These are phyloP conservation scores for Cyberlindnera maclurae DNA, from an alignment of 805 yeast genomes.

Conservation along the genomic window DNA sequence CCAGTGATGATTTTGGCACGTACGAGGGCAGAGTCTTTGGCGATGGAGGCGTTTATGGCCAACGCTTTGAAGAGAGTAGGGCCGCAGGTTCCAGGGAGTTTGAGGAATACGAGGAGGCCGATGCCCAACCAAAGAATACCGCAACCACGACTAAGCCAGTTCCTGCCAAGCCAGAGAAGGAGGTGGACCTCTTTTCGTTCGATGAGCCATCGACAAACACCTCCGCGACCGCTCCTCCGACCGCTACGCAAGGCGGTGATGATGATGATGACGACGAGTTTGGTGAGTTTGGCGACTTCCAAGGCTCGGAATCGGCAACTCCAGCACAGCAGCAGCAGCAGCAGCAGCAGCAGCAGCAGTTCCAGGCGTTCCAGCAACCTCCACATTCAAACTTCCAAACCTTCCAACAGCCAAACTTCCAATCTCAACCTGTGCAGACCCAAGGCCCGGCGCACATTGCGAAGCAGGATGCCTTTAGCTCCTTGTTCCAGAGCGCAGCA, in stretches of 20 bases:
- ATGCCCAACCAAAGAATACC: conserved; percentile 31
- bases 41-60: conserved; percentile 66
- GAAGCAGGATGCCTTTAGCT: conserved; percentile 63
- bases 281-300: conserved; percentile 80
- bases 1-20: conserved; percentile 37
- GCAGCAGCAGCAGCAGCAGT: conserved; percentile 13
- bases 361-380: conserved; percentile 17
- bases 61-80: conserved; percentile 54
- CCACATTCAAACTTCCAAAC: conserved; percentile 5
- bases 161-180: conserved; percentile 23
- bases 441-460: conserved; percentile 33
- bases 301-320: conserved; percentile 41
- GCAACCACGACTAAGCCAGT: conserved; percentile 24
- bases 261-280: conserved; percentile 35
- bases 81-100: conserved; percentile 37
- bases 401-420: conserved; percentile 3
- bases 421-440: conserved; percentile 13
- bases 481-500: conserved; percentile 61
- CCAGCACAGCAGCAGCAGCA: conserved; percentile 15
- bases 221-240: conserved; percentile 4
- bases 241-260: conserved; percentile 8
- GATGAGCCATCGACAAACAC: conserved; percentile 23
- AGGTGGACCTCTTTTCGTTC: conserved; percentile 44
- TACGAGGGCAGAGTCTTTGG: conserved; percentile 52
- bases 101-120: conserved; percentile 55